These are phyloP conservation scores for Trametopsis cervina DNA, from an alignment of 768 basidiomycete species.

Conservation along the genomic window DNA sequence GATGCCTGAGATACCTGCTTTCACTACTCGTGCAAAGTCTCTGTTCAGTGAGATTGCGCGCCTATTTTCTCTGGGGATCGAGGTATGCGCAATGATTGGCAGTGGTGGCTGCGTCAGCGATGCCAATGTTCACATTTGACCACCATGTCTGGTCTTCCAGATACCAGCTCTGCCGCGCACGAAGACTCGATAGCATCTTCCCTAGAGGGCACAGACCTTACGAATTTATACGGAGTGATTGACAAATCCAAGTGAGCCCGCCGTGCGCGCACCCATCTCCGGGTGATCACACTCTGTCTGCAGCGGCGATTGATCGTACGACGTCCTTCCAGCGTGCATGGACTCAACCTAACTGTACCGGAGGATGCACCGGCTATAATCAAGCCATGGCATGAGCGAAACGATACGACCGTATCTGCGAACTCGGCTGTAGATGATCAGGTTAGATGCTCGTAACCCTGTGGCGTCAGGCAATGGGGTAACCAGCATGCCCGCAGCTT, in stretches of 20 bases:
- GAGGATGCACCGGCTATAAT: slow-evolving; percentile 72
- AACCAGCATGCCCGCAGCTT: slow-evolving; percentile 38
- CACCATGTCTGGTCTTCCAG: neutral
- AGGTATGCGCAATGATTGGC: no score
- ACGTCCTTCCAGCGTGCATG: slow-evolving; percentile 53
- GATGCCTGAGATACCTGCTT: no score
- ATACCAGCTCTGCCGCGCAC: neutral
- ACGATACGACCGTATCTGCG: slow-evolving; percentile 55
- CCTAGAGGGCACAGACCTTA: slow-evolving; percentile 19
- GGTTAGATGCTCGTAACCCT: slow-evolving; percentile 36
- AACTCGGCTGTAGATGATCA: slow-evolving; percentile 86
- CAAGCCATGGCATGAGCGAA: slow-evolving; percentile 77
- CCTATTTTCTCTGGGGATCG: no score
- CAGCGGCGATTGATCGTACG: neutral
- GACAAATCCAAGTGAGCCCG: slow-evolving; percentile 27
- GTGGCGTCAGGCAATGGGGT: no score
- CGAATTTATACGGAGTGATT: slow-evolving; percentile 24
- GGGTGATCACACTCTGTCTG: neutral
- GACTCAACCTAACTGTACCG: slow-evolving; percentile 73
- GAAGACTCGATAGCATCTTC: slow-evolving; percentile 1
- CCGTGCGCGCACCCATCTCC: neutral
- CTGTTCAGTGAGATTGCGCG: no score
- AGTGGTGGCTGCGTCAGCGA: no score
- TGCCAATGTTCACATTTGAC: no score
- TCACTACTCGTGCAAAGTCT: no score